Conservation (phyloP, 306 rosid species). For the Sesbania bispinosa region DNA sequence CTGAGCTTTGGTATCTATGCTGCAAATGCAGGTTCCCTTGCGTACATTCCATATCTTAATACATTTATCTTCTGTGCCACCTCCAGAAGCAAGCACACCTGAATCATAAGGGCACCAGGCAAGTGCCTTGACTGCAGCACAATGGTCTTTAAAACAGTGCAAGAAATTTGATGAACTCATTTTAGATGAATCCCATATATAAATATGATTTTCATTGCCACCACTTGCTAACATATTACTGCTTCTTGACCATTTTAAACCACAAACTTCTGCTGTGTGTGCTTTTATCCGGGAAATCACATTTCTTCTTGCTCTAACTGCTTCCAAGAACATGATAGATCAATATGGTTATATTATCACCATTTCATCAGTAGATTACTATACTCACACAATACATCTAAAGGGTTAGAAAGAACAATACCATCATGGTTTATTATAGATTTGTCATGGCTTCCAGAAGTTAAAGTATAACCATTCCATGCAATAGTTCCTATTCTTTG, state of each 20-base stretch:
- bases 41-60: slow-evolving; percentile 64
- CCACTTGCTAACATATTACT: slow-evolving; percentile 79
- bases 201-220: slow-evolving; percentile 69
- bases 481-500: slow-evolving; percentile 48
- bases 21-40: slow-evolving; percentile 44
- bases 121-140: slow-evolving; percentile 70
- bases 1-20: slow-evolving; percentile 53
- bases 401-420: neutral
- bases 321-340: slow-evolving; percentile 1
- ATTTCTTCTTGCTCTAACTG: slow-evolving; percentile 57
- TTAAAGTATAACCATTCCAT: slow-evolving; percentile 66
- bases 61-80: slow-evolving; percentile 63
- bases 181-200: slow-evolving; percentile 68
- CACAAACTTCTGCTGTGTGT: slow-evolving; percentile 63
- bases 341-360: slow-evolving; percentile 20
- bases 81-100: slow-evolving; percentile 62
- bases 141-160: slow-evolving; percentile 57
- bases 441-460: slow-evolving; percentile 79
- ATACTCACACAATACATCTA: neutral
- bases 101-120: slow-evolving; percentile 75
- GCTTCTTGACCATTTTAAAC: slow-evolving; percentile 72
- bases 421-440: slow-evolving; percentile 72
- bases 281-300: slow-evolving; percentile 35
- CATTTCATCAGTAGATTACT: neutral
- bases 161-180: slow-evolving; percentile 63